Conservation (phyloP, 495 filamentous ascomycete genomes). For the Aspergillus kassunensis region DNA sequence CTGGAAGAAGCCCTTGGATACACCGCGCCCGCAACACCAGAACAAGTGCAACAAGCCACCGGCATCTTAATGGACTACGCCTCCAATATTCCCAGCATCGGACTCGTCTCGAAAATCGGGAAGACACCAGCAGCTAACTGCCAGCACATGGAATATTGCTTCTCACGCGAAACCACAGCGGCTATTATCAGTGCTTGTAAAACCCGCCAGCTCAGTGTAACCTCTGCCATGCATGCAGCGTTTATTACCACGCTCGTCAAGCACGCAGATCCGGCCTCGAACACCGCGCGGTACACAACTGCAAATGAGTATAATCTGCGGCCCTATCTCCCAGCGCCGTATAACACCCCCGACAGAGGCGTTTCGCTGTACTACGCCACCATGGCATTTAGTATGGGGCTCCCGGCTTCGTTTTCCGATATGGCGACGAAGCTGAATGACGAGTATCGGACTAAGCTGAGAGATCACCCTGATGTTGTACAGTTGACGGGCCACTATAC, state of each 20-base stretch:
- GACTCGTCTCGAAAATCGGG: background rate
- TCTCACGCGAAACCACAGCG: background rate
- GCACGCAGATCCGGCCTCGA: background rate
- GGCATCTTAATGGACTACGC: background rate
- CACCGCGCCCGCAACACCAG: background rate
- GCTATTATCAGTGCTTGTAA: constrained; percentile 1
- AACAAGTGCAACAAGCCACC: background rate
- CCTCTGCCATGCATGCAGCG: constrained; percentile 8
- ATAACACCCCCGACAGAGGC: background rate
- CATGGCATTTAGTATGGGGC: background rate
- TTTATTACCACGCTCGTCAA: background rate
- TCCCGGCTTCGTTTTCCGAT: background rate
- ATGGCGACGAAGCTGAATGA: background rate
- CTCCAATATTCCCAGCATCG: background rate
- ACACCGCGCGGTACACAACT: background rate
- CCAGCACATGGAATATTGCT: background rate
- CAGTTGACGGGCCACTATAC: background rate
- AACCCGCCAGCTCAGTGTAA: constrained; percentile 1
- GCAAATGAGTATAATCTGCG: background rate
- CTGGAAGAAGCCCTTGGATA: constrained; percentile 1
- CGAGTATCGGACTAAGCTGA: background rate
- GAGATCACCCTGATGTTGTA: background rate
- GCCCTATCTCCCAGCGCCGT: background rate
- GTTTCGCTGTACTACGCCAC: background rate
- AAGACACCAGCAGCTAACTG: no score